phyloP scores from a whole-genome alignment of 148 eudicot species.

The Rheum nobile region DNA sequence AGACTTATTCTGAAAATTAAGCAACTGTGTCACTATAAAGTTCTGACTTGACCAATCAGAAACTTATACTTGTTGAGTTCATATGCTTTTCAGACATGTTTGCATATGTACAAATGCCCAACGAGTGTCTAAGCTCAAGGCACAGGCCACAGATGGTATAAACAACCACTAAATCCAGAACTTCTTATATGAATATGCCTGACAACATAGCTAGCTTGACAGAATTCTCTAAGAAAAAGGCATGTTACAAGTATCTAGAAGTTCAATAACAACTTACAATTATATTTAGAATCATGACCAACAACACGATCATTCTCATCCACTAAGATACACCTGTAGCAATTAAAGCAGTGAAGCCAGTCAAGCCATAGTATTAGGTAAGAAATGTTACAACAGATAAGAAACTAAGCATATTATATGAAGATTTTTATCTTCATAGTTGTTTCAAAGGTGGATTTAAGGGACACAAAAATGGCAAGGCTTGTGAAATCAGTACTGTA shows the following conservation, averaged over 20 bases:
- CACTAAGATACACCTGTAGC: slow-evolving; percentile 88
- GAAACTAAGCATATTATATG: not conserved
- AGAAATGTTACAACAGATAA: not conserved
- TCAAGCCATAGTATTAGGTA: not conserved
- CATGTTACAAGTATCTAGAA: not conserved
- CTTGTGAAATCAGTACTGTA: not conserved
- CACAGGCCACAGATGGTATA: not conserved
- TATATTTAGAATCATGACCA: slow-evolving; percentile 93
- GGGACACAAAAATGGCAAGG: not conserved
- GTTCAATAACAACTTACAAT: slow-evolving; percentile 47
- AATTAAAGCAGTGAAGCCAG: not conserved
- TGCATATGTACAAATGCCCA: not conserved
- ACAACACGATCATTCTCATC: slow-evolving; percentile 79
- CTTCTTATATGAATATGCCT: not conserved
- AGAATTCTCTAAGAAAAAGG: not conserved
- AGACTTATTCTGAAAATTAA: no score
- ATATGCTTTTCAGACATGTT: not conserved
- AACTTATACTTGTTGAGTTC: not conserved
- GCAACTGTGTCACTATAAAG: no score
- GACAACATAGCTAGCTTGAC: not conserved
- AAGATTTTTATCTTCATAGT: not conserved
- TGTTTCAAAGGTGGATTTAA: not conserved
- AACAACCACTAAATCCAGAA: not conserved
- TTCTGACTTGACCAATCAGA: not conserved
- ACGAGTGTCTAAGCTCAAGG: not conserved